A percentile compares a stretch with the other conserved stretches of the same genome.
phyloP scores from a whole-genome alignment of 257 asterid species.

The Pogostemon cablin region DNA sequence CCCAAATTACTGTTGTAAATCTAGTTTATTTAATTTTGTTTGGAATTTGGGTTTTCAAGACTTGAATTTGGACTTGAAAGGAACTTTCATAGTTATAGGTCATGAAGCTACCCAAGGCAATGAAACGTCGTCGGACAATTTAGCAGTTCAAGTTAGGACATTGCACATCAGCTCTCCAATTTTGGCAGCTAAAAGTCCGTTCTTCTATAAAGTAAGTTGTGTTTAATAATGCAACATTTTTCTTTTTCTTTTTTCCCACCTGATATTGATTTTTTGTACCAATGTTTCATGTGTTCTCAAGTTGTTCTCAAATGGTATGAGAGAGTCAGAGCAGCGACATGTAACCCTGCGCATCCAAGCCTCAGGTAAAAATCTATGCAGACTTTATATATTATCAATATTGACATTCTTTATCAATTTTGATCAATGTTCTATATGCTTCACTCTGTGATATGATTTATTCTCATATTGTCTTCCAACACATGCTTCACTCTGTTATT shows the following conservation, averaged over 20 bases:
- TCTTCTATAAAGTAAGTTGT: constrained; percentile 63
- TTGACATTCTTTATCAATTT: not conserved
- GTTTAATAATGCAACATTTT: not conserved
- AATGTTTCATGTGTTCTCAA: constrained; percentile 34
- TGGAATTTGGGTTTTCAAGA: constrained; percentile 3
- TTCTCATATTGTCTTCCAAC: not conserved
- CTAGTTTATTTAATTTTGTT: constrained; percentile 1
- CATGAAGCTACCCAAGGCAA: constrained; percentile 41
- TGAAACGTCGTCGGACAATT: constrained; percentile 44
- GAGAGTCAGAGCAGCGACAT: constrained; percentile 61
- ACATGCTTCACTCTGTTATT: not conserved
- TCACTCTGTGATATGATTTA: constrained; percentile 10
- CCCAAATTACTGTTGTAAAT: not conserved
- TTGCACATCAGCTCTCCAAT: constrained; percentile 87
- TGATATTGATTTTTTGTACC: constrained; percentile 28
- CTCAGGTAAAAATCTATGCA: constrained; percentile 55
- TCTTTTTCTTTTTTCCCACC: not conserved
- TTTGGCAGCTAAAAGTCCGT: constrained; percentile 84
- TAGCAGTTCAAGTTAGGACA: constrained; percentile 49
- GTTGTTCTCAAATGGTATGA: constrained; percentile 80
- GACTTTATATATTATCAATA: not conserved
- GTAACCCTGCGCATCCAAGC: constrained; percentile 63
- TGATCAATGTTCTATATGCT: not conserved
- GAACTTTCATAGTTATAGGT: constrained; percentile 38
- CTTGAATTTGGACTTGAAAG: constrained; percentile 6